A percentile compares a stretch with the other conserved stretches of the same genome.
phyloP scores from a whole-genome alignment of 306 rosid genomes.

The Senna tora region DNA sequence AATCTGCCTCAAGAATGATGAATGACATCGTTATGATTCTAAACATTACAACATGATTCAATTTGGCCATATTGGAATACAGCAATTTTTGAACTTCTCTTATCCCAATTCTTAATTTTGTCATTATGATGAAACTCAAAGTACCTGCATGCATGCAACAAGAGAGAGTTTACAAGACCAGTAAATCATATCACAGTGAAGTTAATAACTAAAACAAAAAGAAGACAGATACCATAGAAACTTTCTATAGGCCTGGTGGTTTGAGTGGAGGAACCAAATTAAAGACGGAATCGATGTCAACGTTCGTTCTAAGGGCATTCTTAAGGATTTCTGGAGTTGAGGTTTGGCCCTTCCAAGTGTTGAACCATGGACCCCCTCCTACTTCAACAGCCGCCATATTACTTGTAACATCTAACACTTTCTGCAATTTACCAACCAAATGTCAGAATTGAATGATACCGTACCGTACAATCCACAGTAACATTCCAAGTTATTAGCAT shows the following conservation, averaged over 20 bases:
- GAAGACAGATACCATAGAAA: constrained; percentile 1
- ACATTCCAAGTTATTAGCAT: not conserved
- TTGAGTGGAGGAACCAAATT: constrained; percentile 60
- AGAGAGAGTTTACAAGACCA: not conserved
- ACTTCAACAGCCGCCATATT: constrained; percentile 88
- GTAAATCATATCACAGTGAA: not conserved
- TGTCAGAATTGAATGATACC: not conserved
- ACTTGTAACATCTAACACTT: constrained; percentile 74
- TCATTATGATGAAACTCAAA: constrained; percentile 7
- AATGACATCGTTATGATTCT: not conserved
- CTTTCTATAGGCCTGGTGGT: constrained; percentile 83
- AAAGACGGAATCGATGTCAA: constrained; percentile 59
- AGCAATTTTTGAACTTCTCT: not conserved
- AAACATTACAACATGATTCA: not conserved
- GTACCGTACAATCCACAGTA: not conserved
- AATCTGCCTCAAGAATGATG: not conserved
- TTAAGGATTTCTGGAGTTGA: constrained; percentile 50
- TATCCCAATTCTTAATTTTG: constrained; percentile 14
- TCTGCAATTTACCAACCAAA: constrained; percentile 47
- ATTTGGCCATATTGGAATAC: not conserved
- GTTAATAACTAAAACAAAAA: not conserved
- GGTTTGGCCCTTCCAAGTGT: constrained; percentile 80
- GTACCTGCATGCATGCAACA: constrained; percentile 28
- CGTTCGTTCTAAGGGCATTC: constrained; percentile 57
- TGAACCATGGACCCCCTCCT: constrained; percentile 98